Base-by-base conservation (phyloP, 2,329 filamentous ascomycete genomes). In the Diaporthe sp. region DNA sequence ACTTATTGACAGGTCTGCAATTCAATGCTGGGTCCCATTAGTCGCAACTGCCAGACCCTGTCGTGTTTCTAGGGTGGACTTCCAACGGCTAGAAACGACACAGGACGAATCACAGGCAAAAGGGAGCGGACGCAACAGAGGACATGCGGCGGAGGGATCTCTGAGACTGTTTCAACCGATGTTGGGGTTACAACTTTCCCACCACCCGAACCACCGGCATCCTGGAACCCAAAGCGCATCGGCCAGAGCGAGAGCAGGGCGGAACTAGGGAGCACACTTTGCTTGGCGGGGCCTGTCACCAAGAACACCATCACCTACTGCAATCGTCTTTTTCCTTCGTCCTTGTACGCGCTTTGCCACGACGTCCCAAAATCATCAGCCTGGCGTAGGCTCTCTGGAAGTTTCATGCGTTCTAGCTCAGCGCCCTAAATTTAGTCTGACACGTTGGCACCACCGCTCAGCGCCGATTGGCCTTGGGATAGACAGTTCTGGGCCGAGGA, bases 91-190 rank as follows among this genome's bases (percentile, higher is more conserved):
- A 42, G 65, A 68, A 68, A 68, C 31, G 65, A 68, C 65, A 28
- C 60, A 28, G 65, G 65, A 68, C 65, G 65, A 68, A 68, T 68
- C 65, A 68, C 47, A 68, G 47, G 65, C n/a, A 53, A 68, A 53
- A 53, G 34, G 34, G 22, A 22, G 65, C 28, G 47, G 22, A 8
- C 65, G n/a, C 47, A 68, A 68, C 31, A 28, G 47, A 53, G 47
- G 17, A 68, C 17, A 25, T 68, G 65, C 65, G 47, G 65, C 65
- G 65, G 47, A 37, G 28, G 65, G 65, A 37, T 53, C 65, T 68
- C 65, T 68, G 65, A 68, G 65, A 68, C 65, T 53, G 65, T 68
- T 68, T 68, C 65, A 68, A 68, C 65, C 47, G 65, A 68, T 68
- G 65, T 68, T 68, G 65, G 65, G 65, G 65, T 68, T 68, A 68